Conservation (phyloP, 2,329 filamentous ascomycete species). For the Exophiala calicioides region DNA sequence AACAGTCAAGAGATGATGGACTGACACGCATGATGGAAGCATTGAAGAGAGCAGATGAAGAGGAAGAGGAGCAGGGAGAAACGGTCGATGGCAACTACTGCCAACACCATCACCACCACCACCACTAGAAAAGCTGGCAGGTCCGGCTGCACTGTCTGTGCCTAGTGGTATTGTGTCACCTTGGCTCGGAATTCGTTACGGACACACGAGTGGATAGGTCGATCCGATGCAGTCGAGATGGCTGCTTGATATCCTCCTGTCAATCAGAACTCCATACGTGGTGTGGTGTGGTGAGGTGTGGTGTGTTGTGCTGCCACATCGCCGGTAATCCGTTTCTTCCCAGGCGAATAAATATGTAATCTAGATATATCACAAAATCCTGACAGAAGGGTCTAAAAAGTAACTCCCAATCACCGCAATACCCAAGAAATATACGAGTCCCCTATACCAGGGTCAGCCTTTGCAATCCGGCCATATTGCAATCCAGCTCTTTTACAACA, state of each 20-base stretch:
- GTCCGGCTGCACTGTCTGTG: too few species aligned
- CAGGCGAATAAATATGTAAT: background rate
- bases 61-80: too few species aligned
- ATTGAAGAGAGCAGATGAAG: too few species aligned
- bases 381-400: background rate
- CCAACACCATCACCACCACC: too few species aligned
- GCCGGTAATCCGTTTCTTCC: too few species aligned
- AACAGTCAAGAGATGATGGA: too few species aligned
- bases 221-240: background rate
- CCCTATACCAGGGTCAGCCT: conserved; percentile 10
- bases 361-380: background rate
- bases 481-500: background rate
- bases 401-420: conserved; percentile 3
- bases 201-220: conserved; percentile 2
- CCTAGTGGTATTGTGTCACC: too few species aligned
- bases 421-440: conserved; percentile 16
- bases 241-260: background rate
- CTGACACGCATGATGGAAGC: too few species aligned
- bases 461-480: background rate
- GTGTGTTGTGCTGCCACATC: too few species aligned
- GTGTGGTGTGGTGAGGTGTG: too few species aligned
- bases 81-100: too few species aligned
- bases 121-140: too few species aligned
- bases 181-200: background rate
- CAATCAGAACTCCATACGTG: background rate